Conservation (phyloP, 2,329 filamentous ascomycete genomes). For the Graphium sp. region DNA sequence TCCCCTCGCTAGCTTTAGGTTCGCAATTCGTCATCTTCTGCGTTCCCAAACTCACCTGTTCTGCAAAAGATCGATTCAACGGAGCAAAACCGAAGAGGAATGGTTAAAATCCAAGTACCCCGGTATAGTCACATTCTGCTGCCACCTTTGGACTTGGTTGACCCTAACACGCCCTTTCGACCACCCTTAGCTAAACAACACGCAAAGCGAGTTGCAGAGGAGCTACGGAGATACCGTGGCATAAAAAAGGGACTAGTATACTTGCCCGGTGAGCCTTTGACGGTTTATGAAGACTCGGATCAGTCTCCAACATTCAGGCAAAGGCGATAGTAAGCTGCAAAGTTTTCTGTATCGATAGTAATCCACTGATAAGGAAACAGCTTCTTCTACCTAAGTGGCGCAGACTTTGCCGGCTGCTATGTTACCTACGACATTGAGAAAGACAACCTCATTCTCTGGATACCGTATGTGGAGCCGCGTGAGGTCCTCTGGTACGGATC, state of each 20-base stretch:
- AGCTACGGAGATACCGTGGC: constrained; percentile 18
- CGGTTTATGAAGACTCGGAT: constrained; percentile 40
- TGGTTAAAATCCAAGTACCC: constrained; percentile 17
- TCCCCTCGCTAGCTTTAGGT: neutral
- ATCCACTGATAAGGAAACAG: constrained; percentile 17
- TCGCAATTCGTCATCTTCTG: no score
- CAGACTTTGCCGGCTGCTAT: constrained; percentile 33
- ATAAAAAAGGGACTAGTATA: constrained; percentile 34
- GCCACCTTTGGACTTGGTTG: neutral
- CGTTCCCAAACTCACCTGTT: no score
- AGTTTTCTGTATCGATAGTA: constrained; percentile 1
- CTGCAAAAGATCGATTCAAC: neutral
- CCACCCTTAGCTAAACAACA: constrained; percentile 30
- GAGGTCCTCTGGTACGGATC: constrained; percentile 48
- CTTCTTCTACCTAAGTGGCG: constrained; percentile 42
- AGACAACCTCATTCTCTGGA: constrained; percentile 55
- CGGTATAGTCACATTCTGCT: constrained; percentile 11
- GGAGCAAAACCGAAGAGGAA: constrained; percentile 9
- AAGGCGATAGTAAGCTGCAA: constrained; percentile 32
- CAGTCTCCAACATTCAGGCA: constrained; percentile 38
- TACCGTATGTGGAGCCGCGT: constrained; percentile 48
- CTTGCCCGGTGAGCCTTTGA: constrained; percentile 32
- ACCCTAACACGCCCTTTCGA: constrained; percentile 2
- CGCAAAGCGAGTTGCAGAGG: constrained; percentile 35
- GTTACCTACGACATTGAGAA: constrained; percentile 39